Evolutionary conservation across 352 stramenopile genomes (phyloP).

Genomic region (Globisporangium emineosum): DNA sequence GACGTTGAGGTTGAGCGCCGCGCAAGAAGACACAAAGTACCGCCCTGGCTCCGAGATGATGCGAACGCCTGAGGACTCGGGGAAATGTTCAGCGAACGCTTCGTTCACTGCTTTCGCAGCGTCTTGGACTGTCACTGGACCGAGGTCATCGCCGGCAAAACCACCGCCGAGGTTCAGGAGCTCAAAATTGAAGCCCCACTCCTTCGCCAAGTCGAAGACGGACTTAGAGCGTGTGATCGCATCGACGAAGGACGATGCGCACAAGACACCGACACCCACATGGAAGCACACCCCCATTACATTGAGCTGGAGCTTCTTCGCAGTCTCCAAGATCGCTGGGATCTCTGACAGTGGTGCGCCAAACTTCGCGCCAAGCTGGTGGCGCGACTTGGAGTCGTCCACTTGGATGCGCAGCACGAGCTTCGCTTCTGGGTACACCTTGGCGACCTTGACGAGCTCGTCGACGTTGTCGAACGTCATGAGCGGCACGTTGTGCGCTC

Average conservation of each 20-base stretch:
- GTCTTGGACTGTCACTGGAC: slow-evolving; percentile 40
- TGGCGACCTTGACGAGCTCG: slow-evolving; percentile 72
- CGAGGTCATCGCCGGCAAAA: slow-evolving; percentile 62
- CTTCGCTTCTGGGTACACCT: slow-evolving; percentile 39
- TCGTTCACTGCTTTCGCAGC: slow-evolving; percentile 38
- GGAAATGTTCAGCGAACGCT: slow-evolving; percentile 45
- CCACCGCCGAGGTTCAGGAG: slow-evolving; percentile 88
- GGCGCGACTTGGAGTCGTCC: slow-evolving; percentile 84
- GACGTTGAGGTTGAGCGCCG: slow-evolving; percentile 75
- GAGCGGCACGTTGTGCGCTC: slow-evolving; percentile 50
- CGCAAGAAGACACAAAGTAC: slow-evolving; percentile 77
- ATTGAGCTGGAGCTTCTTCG: slow-evolving; percentile 55
- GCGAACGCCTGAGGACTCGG: slow-evolving; percentile 35
- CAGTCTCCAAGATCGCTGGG: slow-evolving; percentile 50
- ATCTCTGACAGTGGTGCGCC: slow-evolving; percentile 58
- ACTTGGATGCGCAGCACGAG: slow-evolving; percentile 74
- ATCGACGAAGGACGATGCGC: slow-evolving; percentile 68
- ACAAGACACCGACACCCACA: slow-evolving; percentile 80
- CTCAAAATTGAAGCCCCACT: slow-evolving; percentile 53
- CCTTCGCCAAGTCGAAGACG: slow-evolving; percentile 65
- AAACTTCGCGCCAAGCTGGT: slow-evolving; percentile 84
- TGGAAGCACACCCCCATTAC: slow-evolving; percentile 88
- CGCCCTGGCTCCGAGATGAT: slow-evolving; percentile 90
- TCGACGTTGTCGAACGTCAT: slow-evolving; percentile 87
- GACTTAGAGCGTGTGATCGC: slow-evolving; percentile 61